A percentile compares a stretch with the other conserved stretches of the same genome.
phyloP scores from a whole-genome alignment of 1,284 basidiomycete genomes.

The Sparassis latifolia region DNA sequence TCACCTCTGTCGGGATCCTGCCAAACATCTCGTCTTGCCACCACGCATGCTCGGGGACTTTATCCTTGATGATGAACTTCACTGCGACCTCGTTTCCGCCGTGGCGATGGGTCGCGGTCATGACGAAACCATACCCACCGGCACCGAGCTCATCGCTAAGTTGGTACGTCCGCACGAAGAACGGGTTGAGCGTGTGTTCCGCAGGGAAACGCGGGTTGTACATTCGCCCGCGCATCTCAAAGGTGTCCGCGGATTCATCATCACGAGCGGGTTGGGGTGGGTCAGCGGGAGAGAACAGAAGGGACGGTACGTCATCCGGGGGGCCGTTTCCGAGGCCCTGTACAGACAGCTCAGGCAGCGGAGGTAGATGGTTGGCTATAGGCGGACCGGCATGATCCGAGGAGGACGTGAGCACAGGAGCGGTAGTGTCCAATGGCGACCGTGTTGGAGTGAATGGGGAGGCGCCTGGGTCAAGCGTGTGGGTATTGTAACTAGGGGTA shows the following conservation, averaged over 20 bases:
- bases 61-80: constrained; percentile 88
- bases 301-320: not conserved
- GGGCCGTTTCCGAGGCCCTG: not conserved
- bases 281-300: constrained; percentile 12
- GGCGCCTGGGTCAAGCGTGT: constrained; percentile 13
- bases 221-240: constrained; percentile 25
- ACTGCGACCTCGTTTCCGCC: constrained; percentile 74
- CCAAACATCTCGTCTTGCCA: constrained; percentile 58
- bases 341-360: constrained; percentile 4
- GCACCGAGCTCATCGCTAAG: constrained; percentile 80
- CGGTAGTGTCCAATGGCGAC: constrained; percentile 12
- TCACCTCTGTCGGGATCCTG: constrained; percentile 74
- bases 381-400: not conserved
- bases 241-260: constrained; percentile 13
- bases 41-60: constrained; percentile 78
- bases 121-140: constrained; percentile 91
- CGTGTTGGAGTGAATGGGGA: constrained; percentile 17
- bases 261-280: constrained; percentile 4
- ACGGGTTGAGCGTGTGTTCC: constrained; percentile 55
- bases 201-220: constrained; percentile 55
- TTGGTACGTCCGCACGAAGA: constrained; percentile 62
- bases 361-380: not conserved
- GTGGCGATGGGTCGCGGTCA: constrained; percentile 60
- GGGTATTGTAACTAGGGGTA: constrained; percentile 13
- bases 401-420: constrained; percentile 14